Evolutionary conservation across 371 early-diverging fungal genomes (phyloP), one percentile per base, ranked within the genome.

Genomic region (Mucor irregularis): DNA sequence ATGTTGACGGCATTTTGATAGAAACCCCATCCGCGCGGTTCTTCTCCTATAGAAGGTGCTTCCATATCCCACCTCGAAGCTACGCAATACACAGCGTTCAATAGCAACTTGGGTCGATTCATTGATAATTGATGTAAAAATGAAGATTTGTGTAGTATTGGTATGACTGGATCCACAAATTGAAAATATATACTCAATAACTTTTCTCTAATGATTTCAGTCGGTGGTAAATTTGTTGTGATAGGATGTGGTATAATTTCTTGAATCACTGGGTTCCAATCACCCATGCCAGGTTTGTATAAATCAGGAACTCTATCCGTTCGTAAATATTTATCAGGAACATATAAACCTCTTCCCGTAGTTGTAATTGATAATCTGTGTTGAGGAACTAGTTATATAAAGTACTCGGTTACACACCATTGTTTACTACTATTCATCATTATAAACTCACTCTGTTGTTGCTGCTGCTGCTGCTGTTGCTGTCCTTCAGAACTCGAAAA

Each of bases 121-220:
- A 30, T 47, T 19, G 38, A 7, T 13, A 60, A 2, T n/a, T 61
- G 54, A 4, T 61, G 54, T 6, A 56, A 45, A 46, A 70, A 66
- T 0, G 85, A 71, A 5, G 76, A 62, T 44, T 77, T 76, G 64
- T 88, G 81, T 16, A 88, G 48, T 5, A 88, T 72, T 0, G 90
- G 89, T 28, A 89, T 71, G 39, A 81, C 76, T 1, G 86, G 83
- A 66, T 90, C 83, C 7, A 89, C 78, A 49, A 74, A 78, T 29
- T 80, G 67, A 68, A 90, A 90, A 71, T 80, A 90, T 33, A 82
- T 66, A 21, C 77, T 70, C 13, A 89, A 42, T 13, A 89, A 73
- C 14, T 76, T 66, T 14, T 68, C 63, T 14, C 64, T 40, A 6
- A 64, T 51, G 4, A 47, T 19, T 53, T 53, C 53, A 22, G 38